phyloP scores from a whole-genome alignment of 208 protist species.

The Leishmania aethiopica region DNA sequence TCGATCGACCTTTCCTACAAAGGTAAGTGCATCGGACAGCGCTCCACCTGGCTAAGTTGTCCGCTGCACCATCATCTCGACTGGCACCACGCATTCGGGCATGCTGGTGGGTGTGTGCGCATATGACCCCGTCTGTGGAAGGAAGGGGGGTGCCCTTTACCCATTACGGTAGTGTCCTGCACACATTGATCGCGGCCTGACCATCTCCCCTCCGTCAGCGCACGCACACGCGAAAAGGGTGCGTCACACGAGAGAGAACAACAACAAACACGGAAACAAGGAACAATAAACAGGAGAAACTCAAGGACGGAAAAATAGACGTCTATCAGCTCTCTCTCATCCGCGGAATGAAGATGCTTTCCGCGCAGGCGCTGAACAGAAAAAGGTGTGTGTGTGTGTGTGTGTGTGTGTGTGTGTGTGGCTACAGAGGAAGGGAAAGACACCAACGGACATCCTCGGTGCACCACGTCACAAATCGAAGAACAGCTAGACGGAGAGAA shows the following conservation, averaged over 20 bases:
- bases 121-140: neutral
- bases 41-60: neutral
- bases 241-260: neutral
- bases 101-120: neutral
- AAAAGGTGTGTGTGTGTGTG: neutral
- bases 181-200: neutral
- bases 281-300: conserved; percentile 4
- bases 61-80: neutral
- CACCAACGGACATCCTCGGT: too few species aligned
- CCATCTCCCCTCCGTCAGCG: neutral
- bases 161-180: neutral
- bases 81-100: neutral
- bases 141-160: neutral
- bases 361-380: neutral
- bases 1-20: neutral
- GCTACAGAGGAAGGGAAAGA: neutral
- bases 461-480: too few species aligned
- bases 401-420: conserved; percentile 3
- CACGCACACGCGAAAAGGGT: neutral
- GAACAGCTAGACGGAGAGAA: neutral
- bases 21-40: neutral
- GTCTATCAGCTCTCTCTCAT: neutral
- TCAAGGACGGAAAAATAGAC: neutral
- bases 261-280: neutral
- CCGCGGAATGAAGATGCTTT: neutral